These are phyloP conservation scores for Penicillium lividum DNA, from an alignment of 495 filamentous ascomycete species.

Conservation along the genomic window DNA sequence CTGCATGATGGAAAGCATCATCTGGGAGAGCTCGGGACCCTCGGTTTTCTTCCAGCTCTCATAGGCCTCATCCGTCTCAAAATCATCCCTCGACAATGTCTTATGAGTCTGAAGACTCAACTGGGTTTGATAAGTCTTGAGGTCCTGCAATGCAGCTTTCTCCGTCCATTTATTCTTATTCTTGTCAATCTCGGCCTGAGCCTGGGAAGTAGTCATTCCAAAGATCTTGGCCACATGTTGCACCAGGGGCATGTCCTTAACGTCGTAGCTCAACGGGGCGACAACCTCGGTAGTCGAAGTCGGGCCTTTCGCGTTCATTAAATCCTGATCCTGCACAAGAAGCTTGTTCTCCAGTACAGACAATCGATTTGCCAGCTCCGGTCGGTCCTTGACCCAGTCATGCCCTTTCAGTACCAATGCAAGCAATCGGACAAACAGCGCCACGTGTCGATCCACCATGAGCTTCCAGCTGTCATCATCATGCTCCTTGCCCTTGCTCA, in stretches of 20 bases:
- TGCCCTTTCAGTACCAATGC: slow-evolving; percentile 75
- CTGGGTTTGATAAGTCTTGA: slow-evolving; percentile 89
- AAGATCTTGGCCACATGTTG: slow-evolving; percentile 84
- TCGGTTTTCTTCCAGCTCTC: slow-evolving; percentile 88
- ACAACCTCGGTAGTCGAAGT: slow-evolving; percentile 70
- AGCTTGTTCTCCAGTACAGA: slow-evolving; percentile 88
- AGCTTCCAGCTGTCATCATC: slow-evolving; percentile 92
- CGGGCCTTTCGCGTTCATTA: slow-evolving; percentile 59
- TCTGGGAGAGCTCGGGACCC: slow-evolving; percentile 77
- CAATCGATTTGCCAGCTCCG: slow-evolving; percentile 78
- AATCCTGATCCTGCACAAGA: slow-evolving; percentile 90
- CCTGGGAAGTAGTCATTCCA: slow-evolving; percentile 68
- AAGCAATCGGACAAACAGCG: slow-evolving; percentile 89
- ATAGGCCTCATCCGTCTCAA: slow-evolving; percentile 88
- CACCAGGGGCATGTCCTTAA: slow-evolving; percentile 96
- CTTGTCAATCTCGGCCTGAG: slow-evolving; percentile 82
- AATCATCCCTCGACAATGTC: slow-evolving; percentile 80
- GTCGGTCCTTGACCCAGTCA: slow-evolving; percentile 75
- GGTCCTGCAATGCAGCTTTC: slow-evolving; percentile 82
- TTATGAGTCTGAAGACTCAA: slow-evolving; percentile 77
- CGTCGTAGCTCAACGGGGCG: slow-evolving; percentile 80
- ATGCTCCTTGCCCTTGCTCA: slow-evolving; percentile 72
- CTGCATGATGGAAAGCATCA: slow-evolving; percentile 88
- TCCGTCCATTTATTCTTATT: slow-evolving; percentile 85
- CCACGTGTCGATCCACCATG: slow-evolving; percentile 91